These are phyloP conservation scores for Fusarium sambucinum DNA, from an alignment of 2,329 filamentous ascomycete genomes.

Conservation along the genomic window DNA sequence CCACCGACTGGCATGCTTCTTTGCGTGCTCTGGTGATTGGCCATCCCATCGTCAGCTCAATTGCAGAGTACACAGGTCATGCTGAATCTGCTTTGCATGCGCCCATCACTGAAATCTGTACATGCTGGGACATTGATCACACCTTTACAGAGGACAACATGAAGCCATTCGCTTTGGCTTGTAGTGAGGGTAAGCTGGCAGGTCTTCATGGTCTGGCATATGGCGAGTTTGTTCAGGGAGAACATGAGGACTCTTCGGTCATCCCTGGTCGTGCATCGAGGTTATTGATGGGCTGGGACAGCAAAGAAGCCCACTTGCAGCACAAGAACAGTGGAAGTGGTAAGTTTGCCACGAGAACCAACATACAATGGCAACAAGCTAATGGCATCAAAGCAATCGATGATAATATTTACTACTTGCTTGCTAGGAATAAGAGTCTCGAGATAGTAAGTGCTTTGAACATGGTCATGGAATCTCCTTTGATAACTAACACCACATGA, in stretches of 20 bases:
- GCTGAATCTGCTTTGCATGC: constrained; percentile 50
- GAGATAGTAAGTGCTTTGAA: constrained; percentile 49
- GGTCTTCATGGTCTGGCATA: constrained; percentile 52
- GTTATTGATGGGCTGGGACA: constrained; percentile 57
- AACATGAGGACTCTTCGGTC: constrained; percentile 46
- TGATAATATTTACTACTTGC: constrained; percentile 52
- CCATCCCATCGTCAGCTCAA: constrained; percentile 43
- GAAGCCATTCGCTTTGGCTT: constrained; percentile 45
- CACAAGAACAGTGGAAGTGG: constrained; percentile 50
- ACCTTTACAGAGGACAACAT: constrained; percentile 51
- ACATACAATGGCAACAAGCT: not conserved
- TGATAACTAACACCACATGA: constrained; percentile 29
- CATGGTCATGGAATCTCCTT: not conserved
- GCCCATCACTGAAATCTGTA: constrained; percentile 56
- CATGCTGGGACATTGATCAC: constrained; percentile 51
- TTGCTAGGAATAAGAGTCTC: constrained; percentile 48
- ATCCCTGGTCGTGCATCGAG: constrained; percentile 50
- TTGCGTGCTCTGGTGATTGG: constrained; percentile 50
- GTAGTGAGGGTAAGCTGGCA: constrained; percentile 41
- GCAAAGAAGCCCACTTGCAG: constrained; percentile 54
- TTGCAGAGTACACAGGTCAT: constrained; percentile 36
- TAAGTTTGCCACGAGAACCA: constrained; percentile 31
- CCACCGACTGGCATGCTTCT: constrained; percentile 56
- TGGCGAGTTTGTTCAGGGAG: constrained; percentile 52
- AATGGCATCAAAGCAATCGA: constrained; percentile 49